These are phyloP conservation scores for Tylopilus plumbeoviolaceoides DNA, from an alignment of 768 basidiomycete genomes.

Conservation along the genomic window DNA sequence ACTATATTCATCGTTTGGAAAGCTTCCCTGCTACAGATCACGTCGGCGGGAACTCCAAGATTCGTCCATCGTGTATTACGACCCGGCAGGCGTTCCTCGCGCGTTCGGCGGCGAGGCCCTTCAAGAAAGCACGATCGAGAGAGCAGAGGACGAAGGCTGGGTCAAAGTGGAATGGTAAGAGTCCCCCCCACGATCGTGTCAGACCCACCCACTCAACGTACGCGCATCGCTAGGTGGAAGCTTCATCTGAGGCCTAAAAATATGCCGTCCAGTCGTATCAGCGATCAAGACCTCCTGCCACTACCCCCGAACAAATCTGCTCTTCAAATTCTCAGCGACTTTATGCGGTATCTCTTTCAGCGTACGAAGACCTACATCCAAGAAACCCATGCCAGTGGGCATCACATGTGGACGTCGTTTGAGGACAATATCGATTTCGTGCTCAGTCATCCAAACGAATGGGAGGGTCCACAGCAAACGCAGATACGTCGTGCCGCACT, in stretches of 20 bases:
- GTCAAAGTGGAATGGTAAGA: background rate
- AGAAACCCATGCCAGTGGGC: constrained; percentile 26
- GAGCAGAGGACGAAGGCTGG: background rate
- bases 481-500: background rate
- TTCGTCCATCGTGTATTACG: constrained; percentile 47
- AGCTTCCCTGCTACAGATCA: constrained; percentile 38
- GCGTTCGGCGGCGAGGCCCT: constrained; percentile 44
- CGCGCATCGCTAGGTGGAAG: background rate
- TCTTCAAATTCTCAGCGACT: constrained; percentile 21
- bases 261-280: constrained; percentile 19
- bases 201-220: background rate
- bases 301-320: constrained; percentile 19
- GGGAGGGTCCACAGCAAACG: constrained; percentile 2
- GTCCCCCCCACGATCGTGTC: no score
- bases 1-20: no score
- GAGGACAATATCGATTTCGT: constrained; percentile 2
- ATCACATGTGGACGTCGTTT: background rate
- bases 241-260: constrained; percentile 33
- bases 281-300: constrained; percentile 16
- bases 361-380: constrained; percentile 21
- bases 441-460: constrained; percentile 5
- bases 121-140: background rate
- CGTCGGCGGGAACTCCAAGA: constrained; percentile 44
- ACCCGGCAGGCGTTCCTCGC: constrained; percentile 32
- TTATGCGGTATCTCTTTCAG: constrained; percentile 24